phyloP scores from a whole-genome alignment of 768 basidiomycete genomes.

The Russula sp. region DNA sequence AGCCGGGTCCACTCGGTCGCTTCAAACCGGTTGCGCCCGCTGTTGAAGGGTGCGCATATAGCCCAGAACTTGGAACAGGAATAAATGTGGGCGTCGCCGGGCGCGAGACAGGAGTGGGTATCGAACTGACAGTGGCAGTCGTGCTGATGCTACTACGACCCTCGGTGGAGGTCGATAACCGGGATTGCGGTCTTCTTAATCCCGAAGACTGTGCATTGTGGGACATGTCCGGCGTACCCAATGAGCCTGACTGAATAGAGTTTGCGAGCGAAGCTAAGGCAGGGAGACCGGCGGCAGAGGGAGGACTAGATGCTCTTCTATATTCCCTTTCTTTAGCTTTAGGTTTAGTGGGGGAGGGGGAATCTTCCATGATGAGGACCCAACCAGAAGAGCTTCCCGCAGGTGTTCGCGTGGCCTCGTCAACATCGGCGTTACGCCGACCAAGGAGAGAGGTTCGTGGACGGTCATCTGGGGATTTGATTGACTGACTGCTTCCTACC shows the following conservation, averaged over 20 bases:
- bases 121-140: conserved; percentile 56
- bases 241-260: conserved; percentile 44
- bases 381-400: conserved; percentile 70
- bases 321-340: conserved; percentile 58
- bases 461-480: conserved; percentile 39
- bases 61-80: conserved; percentile 57
- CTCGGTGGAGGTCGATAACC: conserved; percentile 60
- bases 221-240: conserved; percentile 43
- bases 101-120: conserved; percentile 64
- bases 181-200: conserved; percentile 65
- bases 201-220: conserved; percentile 48
- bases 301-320: conserved; percentile 45
- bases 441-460: conserved; percentile 30
- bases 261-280: conserved; percentile 47
- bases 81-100: conserved; percentile 76
- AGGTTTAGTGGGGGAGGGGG: conserved; percentile 65
- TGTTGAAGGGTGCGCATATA: conserved; percentile 41
- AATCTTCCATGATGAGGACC: conserved; percentile 89
- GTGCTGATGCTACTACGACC: conserved; percentile 45
- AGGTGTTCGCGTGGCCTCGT: conserved; percentile 46
- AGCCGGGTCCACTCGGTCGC: conserved; percentile 53
- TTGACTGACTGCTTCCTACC: conserved; percentile 18
- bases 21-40: conserved; percentile 50
- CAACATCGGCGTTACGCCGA: conserved; percentile 32
- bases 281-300: conserved; percentile 52